phyloP scores from a whole-genome alignment of 2,329 filamentous ascomycete genomes.

The Phialocephala sp. region DNA sequence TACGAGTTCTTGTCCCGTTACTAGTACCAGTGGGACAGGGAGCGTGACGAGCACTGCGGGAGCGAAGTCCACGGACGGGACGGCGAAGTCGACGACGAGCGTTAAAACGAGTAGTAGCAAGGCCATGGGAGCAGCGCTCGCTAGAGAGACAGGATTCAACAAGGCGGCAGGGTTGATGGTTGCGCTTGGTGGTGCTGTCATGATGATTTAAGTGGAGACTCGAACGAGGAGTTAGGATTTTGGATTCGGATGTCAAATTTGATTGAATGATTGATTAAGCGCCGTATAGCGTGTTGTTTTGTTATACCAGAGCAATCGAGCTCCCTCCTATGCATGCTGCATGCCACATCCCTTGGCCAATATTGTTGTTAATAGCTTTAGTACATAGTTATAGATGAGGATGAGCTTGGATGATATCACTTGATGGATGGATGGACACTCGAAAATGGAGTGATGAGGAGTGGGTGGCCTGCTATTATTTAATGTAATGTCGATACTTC shows the following conservation, averaged over 20 bases:
- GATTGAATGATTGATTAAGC: background rate
- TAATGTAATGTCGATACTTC: slow-evolving; percentile 12
- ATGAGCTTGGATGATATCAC: background rate
- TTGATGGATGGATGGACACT: background rate
- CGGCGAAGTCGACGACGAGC: slow-evolving; percentile 31
- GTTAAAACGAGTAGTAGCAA: slow-evolving; percentile 21
- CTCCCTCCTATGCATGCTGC: background rate
- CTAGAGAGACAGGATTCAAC: slow-evolving; percentile 29
- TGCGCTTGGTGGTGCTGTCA: slow-evolving; percentile 32
- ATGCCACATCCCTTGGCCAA: background rate
- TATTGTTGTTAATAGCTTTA: background rate
- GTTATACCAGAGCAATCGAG: background rate
- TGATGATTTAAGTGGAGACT: slow-evolving; percentile 24
- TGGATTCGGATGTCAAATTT: background rate
- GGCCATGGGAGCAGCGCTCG: slow-evolving; percentile 20
- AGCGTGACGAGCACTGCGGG: background rate
- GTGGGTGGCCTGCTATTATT: background rate
- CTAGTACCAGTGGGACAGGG: slow-evolving; percentile 19
- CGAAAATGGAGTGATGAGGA: slow-evolving; percentile 1
- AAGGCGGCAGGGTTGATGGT: slow-evolving; percentile 28
- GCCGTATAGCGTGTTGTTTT: background rate
- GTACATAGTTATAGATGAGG: slow-evolving; percentile 8
- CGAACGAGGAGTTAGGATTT: background rate
- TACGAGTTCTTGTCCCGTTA: slow-evolving; percentile 47
- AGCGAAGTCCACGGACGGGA: background rate